phyloP scores from a whole-genome alignment of 805 yeast genomes.

The Ogataea philodendri region DNA sequence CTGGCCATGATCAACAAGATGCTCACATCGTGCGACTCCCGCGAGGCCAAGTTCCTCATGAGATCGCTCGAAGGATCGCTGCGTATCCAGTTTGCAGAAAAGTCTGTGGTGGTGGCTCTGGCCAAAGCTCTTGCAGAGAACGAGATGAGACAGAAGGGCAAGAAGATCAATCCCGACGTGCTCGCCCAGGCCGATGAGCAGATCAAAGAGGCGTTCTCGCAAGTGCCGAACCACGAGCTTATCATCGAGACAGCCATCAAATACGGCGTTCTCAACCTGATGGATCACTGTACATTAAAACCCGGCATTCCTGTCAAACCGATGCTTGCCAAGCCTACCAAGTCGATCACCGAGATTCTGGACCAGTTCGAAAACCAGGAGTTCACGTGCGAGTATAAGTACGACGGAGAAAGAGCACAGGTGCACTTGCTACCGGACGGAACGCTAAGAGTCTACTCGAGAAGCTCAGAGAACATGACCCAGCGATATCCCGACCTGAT shows the following conservation, averaged over 20 bases:
- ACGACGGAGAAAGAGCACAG: conserved; percentile 98
- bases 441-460: conserved; percentile 72
- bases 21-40: conserved; percentile 80
- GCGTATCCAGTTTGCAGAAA: conserved; percentile 91
- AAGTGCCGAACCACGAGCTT: conserved; percentile 85
- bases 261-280: conserved; percentile 64
- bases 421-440: conserved; percentile 73
- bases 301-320: conserved; percentile 97
- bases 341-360: conserved; percentile 85
- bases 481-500: conserved; percentile 90
- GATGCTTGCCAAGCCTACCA: conserved; percentile 97
- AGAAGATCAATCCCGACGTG: conserved; percentile 38
- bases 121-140: conserved; percentile 76
- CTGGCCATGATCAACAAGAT: conserved; percentile 75
- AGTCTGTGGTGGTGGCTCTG: conserved; percentile 78
- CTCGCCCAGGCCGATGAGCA: conserved; percentile 69
- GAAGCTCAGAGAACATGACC: conserved; percentile 97
- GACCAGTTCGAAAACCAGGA: conserved; percentile 82
- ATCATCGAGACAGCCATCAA: conserved; percentile 64
- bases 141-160: conserved; percentile 43
- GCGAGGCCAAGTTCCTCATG: conserved; percentile 87
- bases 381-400: conserved; percentile 95
- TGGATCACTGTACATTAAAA: conserved; percentile 66
- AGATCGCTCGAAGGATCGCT: conserved; percentile 90
- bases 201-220: conserved; percentile 83